Conservation (phyloP, 768 basidiomycete genomes). For the Tylopilus subfusipes region DNA sequence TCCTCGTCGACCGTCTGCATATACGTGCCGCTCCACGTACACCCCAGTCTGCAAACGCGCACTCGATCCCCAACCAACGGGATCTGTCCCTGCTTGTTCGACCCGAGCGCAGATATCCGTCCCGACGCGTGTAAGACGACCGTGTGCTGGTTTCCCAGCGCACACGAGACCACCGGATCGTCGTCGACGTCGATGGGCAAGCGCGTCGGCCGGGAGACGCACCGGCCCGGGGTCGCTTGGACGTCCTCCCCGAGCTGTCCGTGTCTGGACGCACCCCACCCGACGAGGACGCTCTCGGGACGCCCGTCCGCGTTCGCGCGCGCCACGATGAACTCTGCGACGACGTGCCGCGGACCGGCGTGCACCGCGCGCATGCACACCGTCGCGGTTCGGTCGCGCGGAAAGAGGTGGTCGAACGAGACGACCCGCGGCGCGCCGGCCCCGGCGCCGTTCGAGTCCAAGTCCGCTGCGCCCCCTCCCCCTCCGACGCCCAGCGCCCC, state of each 20-base stretch:
- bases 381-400: slow-evolving; percentile 15
- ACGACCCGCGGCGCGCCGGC: slow-evolving; percentile 5
- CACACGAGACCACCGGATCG: slow-evolving; percentile 34
- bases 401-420: slow-evolving; percentile 19
- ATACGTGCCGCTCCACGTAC: slow-evolving; percentile 84
- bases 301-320: slow-evolving; percentile 12
- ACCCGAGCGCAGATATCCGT: slow-evolving; percentile 53
- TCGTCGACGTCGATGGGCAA: slow-evolving; percentile 32
- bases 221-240: slow-evolving; percentile 9
- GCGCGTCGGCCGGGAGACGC: slow-evolving; percentile 23
- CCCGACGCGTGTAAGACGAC: slow-evolving; percentile 45
- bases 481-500: slow-evolving; percentile 76
- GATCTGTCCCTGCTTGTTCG: slow-evolving; percentile 68
- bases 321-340: slow-evolving; percentile 41
- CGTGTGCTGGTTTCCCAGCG: slow-evolving; percentile 54
- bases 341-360: slow-evolving; percentile 72
- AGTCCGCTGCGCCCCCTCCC: slow-evolving; percentile 23
- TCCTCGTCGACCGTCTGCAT: slow-evolving; percentile 27
- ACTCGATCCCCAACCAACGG: slow-evolving; percentile 30
- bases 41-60: slow-evolving; percentile 39
- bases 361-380: slow-evolving; percentile 42
- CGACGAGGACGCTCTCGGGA: slow-evolving; percentile 42
- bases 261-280: slow-evolving; percentile 85
- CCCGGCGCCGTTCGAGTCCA: no score
- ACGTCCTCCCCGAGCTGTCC: slow-evolving; percentile 66